Evolutionary conservation across 371 early-diverging fungal genomes (phyloP), one percentile per base, ranked within the genome.

Genomic region (Mortierella sp.): DNA sequence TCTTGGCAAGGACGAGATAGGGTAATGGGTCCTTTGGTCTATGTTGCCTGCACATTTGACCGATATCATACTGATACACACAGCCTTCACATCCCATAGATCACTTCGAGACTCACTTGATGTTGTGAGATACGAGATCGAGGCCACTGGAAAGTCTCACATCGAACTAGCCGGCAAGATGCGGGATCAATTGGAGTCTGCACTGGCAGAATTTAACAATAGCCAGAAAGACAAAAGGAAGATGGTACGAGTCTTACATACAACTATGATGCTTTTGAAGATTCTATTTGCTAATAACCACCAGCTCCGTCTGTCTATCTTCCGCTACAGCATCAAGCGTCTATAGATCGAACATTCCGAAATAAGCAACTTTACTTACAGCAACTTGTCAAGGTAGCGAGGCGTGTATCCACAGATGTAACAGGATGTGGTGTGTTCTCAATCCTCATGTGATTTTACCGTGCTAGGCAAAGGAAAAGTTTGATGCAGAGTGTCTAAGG

Each of bases 1-100:
- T 29, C 82, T 92, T 27, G 92, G 95, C 0, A 88, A 86, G 54
- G 96, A 96, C 62, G 98, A 97, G 64, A 86, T 87, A n/a, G 95
- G 95, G 91, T 93, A 83, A 19, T 5, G 14, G 44, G 16, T 19
- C 19, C n/a, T 43, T 5, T 43, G 5, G 44, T 43, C 10, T 43
- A 43, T 16, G 16, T 9, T 5, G 9, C 4, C 9, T 43, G 14
- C 44, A 14, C 19, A n/a, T 4, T 34, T n/a, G 21, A 24, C 10
- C 40, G 43, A 40, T 17, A 17, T 40, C 7, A 22, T 54, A 21
- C n/a, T 40, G 12, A 6, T 19, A 9, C 13, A 14, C 19, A 7
- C 12, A 16, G 28, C n/a, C 27, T 44, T 9, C 16, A 8, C 28
- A 46, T 24, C 28, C 16, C 22, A 44, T 71, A 92, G 92, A 0